A percentile compares a stretch with the other conserved stretches of the same genome.
These are phyloP conservation scores for Scenedesmus sp. DNA, from an alignment of 163 green algal species.

Conservation along the genomic window DNA sequence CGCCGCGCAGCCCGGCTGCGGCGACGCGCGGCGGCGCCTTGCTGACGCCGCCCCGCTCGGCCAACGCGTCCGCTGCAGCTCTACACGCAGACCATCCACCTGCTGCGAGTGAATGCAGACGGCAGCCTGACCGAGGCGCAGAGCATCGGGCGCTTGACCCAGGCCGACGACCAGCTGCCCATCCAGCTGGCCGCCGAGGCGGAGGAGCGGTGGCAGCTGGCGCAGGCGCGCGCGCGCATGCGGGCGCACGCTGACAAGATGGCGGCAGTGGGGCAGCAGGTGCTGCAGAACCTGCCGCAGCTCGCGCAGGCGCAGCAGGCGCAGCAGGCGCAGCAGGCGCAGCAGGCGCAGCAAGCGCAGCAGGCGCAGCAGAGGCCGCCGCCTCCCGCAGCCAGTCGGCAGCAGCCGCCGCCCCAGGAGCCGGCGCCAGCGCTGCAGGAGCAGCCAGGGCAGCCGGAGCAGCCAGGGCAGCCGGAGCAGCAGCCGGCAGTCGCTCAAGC, in stretches of 20 bases:
- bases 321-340: neutral
- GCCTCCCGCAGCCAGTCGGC: no score
- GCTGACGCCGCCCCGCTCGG: neutral
- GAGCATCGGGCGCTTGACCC: constrained; percentile 37
- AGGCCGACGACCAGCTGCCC: constrained; percentile 25
- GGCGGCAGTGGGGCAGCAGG: constrained; percentile 3
- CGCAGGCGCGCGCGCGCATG: constrained; percentile 23
- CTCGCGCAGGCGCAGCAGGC: neutral
- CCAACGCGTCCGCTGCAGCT: constrained; percentile 30
- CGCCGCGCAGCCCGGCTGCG: neutral
- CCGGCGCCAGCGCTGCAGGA: neutral
- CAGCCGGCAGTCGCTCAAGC: no score
- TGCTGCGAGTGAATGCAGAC: constrained; percentile 45
- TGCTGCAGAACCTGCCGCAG: neutral
- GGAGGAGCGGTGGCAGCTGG: constrained; percentile 38
- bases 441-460: neutral
- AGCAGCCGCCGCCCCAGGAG: no score
- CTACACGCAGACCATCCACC: constrained; percentile 48
- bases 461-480: constrained; percentile 22
- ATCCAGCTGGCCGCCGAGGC: constrained; percentile 32
- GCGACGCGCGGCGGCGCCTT: neutral
- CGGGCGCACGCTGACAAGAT: constrained; percentile 11
- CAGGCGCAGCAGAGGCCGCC: neutral
- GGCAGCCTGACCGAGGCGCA: constrained; percentile 41
- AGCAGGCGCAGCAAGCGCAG: constrained; percentile 12